A percentile compares a stretch with the other conserved stretches of the same genome.
phyloP scores from a whole-genome alignment of 208 protist species.

The Trichomonas tenax region DNA sequence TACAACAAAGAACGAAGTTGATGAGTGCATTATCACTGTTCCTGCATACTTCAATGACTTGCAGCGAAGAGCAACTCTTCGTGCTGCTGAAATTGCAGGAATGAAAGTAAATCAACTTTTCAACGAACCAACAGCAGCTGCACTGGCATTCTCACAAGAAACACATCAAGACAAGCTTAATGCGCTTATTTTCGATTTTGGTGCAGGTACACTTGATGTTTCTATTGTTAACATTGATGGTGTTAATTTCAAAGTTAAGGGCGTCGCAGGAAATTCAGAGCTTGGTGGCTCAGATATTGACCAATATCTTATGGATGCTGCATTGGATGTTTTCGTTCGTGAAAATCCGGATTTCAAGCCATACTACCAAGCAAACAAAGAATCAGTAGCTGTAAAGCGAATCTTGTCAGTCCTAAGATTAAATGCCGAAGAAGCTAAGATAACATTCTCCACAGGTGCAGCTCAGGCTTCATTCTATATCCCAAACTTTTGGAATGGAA shows the following conservation, averaged over 20 bases:
- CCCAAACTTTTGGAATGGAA: too few species aligned
- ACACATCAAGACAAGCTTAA: neutral
- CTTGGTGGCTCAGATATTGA: neutral
- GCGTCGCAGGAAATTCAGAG: neutral
- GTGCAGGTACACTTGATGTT: neutral
- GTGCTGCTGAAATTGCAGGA: neutral
- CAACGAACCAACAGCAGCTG: neutral
- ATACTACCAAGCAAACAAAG: too few species aligned
- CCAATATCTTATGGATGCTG: neutral
- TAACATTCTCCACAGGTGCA: too few species aligned
- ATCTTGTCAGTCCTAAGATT: too few species aligned
- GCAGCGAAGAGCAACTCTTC: neutral
- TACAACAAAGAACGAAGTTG: too few species aligned
- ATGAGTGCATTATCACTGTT: neutral
- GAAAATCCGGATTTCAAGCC: too few species aligned
- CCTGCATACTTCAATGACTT: neutral
- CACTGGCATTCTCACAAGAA: neutral
- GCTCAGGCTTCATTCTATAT: too few species aligned
- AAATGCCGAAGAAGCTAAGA: too few species aligned
- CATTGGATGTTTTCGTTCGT: too few species aligned
- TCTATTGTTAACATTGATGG: neutral
- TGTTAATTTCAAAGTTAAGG: neutral
- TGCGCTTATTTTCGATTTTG: neutral
- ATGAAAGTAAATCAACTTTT: neutral
- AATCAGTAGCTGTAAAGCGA: too few species aligned